Conservation (phyloP, 306 rosid genomes). For the Carpinus fangiana region DNA sequence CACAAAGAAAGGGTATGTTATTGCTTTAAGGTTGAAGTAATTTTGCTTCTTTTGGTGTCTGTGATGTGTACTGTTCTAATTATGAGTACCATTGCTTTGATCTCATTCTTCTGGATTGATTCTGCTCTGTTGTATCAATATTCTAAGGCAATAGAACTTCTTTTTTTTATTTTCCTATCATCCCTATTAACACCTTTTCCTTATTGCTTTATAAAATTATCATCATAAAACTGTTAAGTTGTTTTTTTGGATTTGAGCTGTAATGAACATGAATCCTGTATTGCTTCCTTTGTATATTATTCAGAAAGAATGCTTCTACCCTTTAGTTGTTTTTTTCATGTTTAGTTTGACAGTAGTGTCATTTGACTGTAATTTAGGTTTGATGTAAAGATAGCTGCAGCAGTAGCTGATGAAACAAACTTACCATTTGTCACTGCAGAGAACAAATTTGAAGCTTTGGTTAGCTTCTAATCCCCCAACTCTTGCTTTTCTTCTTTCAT, state of each 20-base stretch:
- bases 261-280: neutral
- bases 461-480: slow-evolving; percentile 41
- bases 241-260: neutral
- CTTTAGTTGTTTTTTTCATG: slow-evolving; percentile 1
- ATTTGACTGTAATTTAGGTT: slow-evolving; percentile 53
- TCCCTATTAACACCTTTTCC: too few species aligned
- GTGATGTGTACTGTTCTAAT: slow-evolving; percentile 5
- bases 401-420: slow-evolving; percentile 89
- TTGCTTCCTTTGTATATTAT: neutral
- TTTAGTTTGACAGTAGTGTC: slow-evolving; percentile 18
- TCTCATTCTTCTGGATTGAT: slow-evolving; percentile 18
- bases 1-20: slow-evolving; percentile 91
- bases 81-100: slow-evolving; percentile 9
- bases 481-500: neutral
- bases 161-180: neutral
- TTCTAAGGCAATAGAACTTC: neutral
- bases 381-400: slow-evolving; percentile 91
- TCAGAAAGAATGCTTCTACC: slow-evolving; percentile 1
- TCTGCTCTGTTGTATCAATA: neutral
- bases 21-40: slow-evolving; percentile 21
- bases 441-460: slow-evolving; percentile 99
- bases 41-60: slow-evolving; percentile 16
- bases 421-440: slow-evolving; percentile 91
- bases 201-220: neutral
- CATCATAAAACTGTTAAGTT: neutral